Evolutionary conservation across 202 grass and related monocot genomes (phyloP), one percentile per base, ranked within the genome.

Genomic region (Zizania palustris): DNA sequence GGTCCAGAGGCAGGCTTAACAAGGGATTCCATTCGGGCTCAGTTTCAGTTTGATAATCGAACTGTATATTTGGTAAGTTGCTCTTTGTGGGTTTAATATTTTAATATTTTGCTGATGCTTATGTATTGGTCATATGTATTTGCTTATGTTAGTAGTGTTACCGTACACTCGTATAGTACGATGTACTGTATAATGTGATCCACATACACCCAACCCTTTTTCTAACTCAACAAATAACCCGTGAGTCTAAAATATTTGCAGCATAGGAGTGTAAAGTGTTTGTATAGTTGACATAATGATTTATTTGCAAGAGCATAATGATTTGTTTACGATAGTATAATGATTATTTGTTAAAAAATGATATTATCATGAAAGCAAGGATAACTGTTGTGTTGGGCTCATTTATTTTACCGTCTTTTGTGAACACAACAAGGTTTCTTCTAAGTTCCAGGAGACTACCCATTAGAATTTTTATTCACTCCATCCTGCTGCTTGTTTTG

Each of bases 1-100:
- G 95, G 95, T 44, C 95, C 95, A 41, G 95, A 97, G 80, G 87
- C 95, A 68, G 95, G 95, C 13, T 87, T 97, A 70, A 94, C 95
- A 62, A 97, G 95, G 80, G 95, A 97, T 67, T 97, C 95, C 5
- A 94, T 97, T 81, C 84, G 91, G 56, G 89, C 91, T 58, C 74
- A 94, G 50, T 97, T 97, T 85, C 82, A 86, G 55, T 97, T 97
- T 77, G 88, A 97, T 48, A 88, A 92, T 51, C 66, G 87, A 75
- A 97, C 87, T 63, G 80, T 97, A 73, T 94, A 86, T 92, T 81
- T 97, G 87, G 95, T 97, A 94, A 85, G 54, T 60, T 67, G 14
- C 60, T 87, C 63, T 58, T 40, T 78, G 14, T 75, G n/a, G 36
- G 51, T 68, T 83, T 60, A 45, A 1, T 41, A 56, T 55, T 34